Evolutionary conservation across 164 flowering plant species (phyloP).

Genomic region (grape (Vitis vinifera)): DNA sequence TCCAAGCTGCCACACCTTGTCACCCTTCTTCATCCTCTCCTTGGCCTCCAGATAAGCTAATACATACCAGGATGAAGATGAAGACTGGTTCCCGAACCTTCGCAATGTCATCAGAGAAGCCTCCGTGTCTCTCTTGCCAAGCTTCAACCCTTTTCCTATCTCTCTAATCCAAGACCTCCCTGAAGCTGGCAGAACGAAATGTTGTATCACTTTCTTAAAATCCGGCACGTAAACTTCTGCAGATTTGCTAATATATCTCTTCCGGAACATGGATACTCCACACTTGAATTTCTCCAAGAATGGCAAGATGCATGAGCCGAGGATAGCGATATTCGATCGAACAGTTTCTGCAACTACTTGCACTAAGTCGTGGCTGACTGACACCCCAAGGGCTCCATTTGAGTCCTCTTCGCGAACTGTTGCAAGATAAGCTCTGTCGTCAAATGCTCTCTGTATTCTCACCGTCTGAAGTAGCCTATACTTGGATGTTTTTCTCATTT

Average conservation of each 20-base stretch:
- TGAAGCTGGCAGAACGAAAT: conserved; percentile 59
- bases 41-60: conserved; percentile 63
- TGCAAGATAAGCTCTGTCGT: conserved; percentile 43
- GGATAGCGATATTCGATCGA: conserved; percentile 24
- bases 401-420: conserved; percentile 60
- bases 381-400: conserved; percentile 57
- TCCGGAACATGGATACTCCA: conserved; percentile 23
- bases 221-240: conserved; percentile 50
- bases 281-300: conserved; percentile 34
- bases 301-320: conserved; percentile 53
- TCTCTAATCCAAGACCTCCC: conserved; percentile 49
- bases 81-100: conserved; percentile 71
- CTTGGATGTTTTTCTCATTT: conserved; percentile 29
- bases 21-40: conserved; percentile 56
- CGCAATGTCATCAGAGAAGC: conserved; percentile 60
- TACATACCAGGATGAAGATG: conserved; percentile 68
- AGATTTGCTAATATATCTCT: conserved; percentile 24
- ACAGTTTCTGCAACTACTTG: conserved; percentile 52
- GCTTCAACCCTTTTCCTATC: conserved; percentile 50
- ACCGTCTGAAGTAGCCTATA: conserved; percentile 31
- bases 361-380: conserved; percentile 34
- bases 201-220: conserved; percentile 49
- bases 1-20: conserved; percentile 64
- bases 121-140: conserved; percentile 48
- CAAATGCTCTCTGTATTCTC: conserved; percentile 48